Base-by-base conservation (phyloP, 1,284 basidiomycete species). In the Cutaneotrichosporon mucoides region DNA sequence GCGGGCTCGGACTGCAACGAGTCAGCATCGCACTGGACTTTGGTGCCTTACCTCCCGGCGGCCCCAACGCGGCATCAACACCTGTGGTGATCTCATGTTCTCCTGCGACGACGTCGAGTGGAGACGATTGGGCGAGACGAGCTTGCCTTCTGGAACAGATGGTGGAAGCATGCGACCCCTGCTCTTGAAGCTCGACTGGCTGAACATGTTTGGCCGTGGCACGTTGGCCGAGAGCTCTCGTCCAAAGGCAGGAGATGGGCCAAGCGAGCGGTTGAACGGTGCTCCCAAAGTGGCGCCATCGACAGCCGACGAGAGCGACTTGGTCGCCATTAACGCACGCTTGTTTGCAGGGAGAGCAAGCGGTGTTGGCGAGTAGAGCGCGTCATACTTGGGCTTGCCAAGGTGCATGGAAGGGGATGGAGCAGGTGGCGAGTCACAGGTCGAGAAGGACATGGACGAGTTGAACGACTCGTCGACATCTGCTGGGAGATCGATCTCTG, bases 401-500 rank as follows among this genome's bases (percentile, higher is more conserved):
- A 61, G 47, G 33, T 51, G 56, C 42, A 54, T 41, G 58, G 50
- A 62, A 15, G 55, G 62, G 10, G 59, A 59, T 11, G 58, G 55
- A 12, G 13, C 55, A 37, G 55, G 56, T 13, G 68, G 71, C 9
- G 68, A 71, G 52, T 71, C 68, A 43, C 62, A 60, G 10, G 55
- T 57, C 10, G 67, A 67, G 46, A 78, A 65, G 11, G 72, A 73
- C 70, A 78, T 71, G 56, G 75, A 75, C 44, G 76, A 75, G 66
- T 75, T 77, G 72, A 78, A 78, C 4, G 75, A 77, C 58, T 72
- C 71, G 60, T 78, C 76, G 40, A 78, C 75, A 33, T 78, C 76
- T 46, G 69, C 67, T 6, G 75, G 73, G 7, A 78, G 62, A 50
- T 76, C 75, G 34, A 67, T 67, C 41, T 75, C 75, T 36, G 75